A percentile compares a stretch with the other conserved stretches of the same genome.
phyloP scores from a whole-genome alignment of 176 grass and related monocot species.

The Themeda triandra region DNA sequence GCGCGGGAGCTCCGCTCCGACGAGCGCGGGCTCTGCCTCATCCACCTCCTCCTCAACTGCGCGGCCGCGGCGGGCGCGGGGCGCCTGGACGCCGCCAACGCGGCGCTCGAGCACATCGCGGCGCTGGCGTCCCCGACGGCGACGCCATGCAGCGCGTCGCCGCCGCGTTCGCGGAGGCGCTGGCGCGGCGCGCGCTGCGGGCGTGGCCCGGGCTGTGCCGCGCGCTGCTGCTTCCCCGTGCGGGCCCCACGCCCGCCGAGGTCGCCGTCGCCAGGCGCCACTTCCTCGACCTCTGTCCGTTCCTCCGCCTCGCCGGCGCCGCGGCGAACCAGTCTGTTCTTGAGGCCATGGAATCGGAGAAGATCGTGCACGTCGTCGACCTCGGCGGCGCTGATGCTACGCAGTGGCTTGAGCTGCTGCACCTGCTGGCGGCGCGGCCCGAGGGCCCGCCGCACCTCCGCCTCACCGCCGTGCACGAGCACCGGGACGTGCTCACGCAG shows the following conservation, averaged over 20 bases:
- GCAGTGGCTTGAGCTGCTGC: conserved; percentile 79
- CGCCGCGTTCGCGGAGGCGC: conserved; percentile 56
- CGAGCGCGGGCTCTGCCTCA: conserved; percentile 88
- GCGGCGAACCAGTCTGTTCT: conserved; percentile 73
- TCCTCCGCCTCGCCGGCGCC: conserved; percentile 66
- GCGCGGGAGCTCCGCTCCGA: conserved; percentile 73
- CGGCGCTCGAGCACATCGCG: conserved; percentile 71
- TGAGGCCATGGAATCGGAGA: conserved; percentile 89
- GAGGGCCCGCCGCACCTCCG: conserved; percentile 88
- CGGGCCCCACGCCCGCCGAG: conserved; percentile 19
- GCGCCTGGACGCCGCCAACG: conserved; percentile 62
- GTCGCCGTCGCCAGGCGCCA: conserved; percentile 42
- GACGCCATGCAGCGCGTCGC: conserved; percentile 98
- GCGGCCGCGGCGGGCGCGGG: conserved; percentile 45
- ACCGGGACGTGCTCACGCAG: conserved; percentile 49
- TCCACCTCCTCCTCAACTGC: conserved; percentile 94
- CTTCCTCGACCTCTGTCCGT: conserved; percentile 89
- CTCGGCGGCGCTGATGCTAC: conserved; percentile 65
- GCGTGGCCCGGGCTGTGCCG: conserved; percentile 68
- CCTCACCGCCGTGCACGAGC: conserved; percentile 64
- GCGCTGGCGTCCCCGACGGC: conserved; percentile 54
- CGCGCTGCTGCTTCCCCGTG: conserved; percentile 40
- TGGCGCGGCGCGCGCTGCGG: conserved; percentile 67
- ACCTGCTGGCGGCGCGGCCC: conserved; percentile 52
- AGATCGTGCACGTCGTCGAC: conserved; percentile 83